Conservation (phyloP, 495 filamentous ascomycete species). For the Annulohypoxylon maeteangense region DNA sequence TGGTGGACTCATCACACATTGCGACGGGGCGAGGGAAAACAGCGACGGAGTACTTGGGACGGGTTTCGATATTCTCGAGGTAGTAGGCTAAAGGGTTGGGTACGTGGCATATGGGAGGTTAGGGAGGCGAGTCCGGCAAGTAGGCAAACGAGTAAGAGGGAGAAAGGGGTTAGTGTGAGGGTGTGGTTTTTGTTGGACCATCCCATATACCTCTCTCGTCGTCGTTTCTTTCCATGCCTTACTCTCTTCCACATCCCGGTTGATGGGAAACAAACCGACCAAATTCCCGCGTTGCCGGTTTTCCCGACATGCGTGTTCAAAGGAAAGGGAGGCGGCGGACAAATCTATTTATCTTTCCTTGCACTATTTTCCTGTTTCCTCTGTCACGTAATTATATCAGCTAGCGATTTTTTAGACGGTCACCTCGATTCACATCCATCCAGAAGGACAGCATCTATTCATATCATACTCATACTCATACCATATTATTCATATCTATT, state of each 20-base stretch:
- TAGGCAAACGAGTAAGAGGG: neutral
- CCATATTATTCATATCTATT: constrained; percentile 9
- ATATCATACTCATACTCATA: constrained; percentile 10
- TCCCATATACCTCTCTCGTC: constrained; percentile 25
- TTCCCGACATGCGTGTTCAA: neutral
- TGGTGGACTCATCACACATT: constrained; percentile 22
- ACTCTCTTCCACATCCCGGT: constrained; percentile 6
- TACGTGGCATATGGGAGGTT: constrained; percentile 22
- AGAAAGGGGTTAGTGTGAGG: constrained; percentile 18
- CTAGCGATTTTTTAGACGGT: constrained; percentile 41
- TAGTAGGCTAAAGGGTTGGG: constrained; percentile 8
- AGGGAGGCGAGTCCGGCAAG: constrained; percentile 24
- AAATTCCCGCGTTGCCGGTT: constrained; percentile 1
- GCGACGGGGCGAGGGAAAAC: constrained; percentile 31
- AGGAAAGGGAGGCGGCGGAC: constrained; percentile 11
- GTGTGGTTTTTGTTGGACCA: constrained; percentile 17
- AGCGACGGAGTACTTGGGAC: constrained; percentile 42
- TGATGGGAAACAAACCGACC: constrained; percentile 14
- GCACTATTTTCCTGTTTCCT: constrained; percentile 14
- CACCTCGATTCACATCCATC: constrained; percentile 43
- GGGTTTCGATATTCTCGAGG: constrained; percentile 28
- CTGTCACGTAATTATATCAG: constrained; percentile 39
- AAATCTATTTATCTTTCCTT: constrained; percentile 16
- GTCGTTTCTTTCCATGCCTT: constrained; percentile 9
- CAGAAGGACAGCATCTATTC: constrained; percentile 33